Evolutionary conservation across 108 stramenopile genomes (phyloP), one percentile per base, ranked within the genome.

Genomic region (Nitzschia sp.): DNA sequence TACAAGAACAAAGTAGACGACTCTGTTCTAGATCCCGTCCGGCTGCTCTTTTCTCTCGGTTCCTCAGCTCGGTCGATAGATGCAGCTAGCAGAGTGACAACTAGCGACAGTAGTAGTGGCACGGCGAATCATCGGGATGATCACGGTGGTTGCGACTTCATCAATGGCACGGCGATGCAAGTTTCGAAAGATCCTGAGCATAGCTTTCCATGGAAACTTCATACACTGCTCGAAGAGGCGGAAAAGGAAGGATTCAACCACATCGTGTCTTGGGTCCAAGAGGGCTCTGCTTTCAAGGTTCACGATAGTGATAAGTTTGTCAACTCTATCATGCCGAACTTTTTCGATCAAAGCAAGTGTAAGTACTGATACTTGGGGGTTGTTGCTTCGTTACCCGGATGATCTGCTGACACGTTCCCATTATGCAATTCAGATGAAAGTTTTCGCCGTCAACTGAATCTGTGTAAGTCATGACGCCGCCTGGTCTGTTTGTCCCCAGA

Each of bases 231-330:
- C 28, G 54, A 55, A 9, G 21, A 57, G 18, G 38, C 56, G 1
- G 67, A 57, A 19, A 0, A 19, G 0, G 54, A 57, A n/a, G 54
- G 54, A 4, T 34, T 68, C 17, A n/a, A 72, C 17, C 33, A 74
- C 23, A 51, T 85, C 54, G 76, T 82, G 3, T 85, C 85, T 2
- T 85, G 85, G 85, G 25, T 76, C 18, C 31, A 56, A 17, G 76
- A 82, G 9, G 85, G 85, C 29, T 55, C 74, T 18, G 78, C 79
- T 3, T 79, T 85, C 72, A 74, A 66, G 31, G 72, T 85, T 2
- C 75, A 80, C 27, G 63, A 75, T 32, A 67, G 29, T 11, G 25
- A 59, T 19, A 30, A 15, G 13, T 75, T 75, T 36, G 53, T 49
- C 17, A 56, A 68, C 17, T 4, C 1, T 35, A 35, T 75, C 46